Percentiles rank a stretch among this genome's conserved stretches.
Conservation (phyloP, 768 basidiomycete species). For the Lactifluus hygrophoroides region DNA sequence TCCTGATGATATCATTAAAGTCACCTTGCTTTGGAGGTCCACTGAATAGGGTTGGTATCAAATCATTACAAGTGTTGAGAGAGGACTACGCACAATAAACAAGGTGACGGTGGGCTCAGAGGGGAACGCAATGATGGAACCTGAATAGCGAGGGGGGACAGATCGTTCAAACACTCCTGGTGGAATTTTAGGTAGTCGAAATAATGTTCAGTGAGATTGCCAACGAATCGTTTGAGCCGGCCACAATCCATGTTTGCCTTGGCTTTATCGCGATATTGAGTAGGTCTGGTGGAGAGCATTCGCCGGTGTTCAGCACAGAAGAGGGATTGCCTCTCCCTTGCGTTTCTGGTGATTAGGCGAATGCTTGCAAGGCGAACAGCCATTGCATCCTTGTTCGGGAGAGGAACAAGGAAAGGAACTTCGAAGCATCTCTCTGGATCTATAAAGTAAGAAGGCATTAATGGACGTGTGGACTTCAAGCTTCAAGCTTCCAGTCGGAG, state of each 20-base stretch:
- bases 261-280: conserved; percentile 10
- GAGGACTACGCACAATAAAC: conserved; percentile 6
- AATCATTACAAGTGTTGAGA: not conserved
- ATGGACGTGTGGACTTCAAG: not conserved
- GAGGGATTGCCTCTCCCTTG: conserved; percentile 13
- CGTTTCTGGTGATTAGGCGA: conserved; percentile 1
- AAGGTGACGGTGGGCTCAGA: not conserved
- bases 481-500: conserved; percentile 7
- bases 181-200: conserved; percentile 11
- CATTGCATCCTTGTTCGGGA: conserved; percentile 7
- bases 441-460: conserved; percentile 13
- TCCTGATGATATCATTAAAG: conserved; percentile 4
- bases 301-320: conserved; percentile 5
- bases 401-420: conserved; percentile 10
- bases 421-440: conserved; percentile 15
- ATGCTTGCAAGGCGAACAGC: conserved; percentile 9
- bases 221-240: not conserved
- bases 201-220: conserved; percentile 4
- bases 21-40: conserved; percentile 7
- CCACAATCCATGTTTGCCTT: conserved; percentile 4
- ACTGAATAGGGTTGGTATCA: not conserved
- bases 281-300: not conserved
- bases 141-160: conserved; percentile 6
- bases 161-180: not conserved
- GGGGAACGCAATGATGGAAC: conserved; percentile 5